phyloP scores from a whole-genome alignment of 441 rosid genomes.

The Raphanus hybrid region DNA sequence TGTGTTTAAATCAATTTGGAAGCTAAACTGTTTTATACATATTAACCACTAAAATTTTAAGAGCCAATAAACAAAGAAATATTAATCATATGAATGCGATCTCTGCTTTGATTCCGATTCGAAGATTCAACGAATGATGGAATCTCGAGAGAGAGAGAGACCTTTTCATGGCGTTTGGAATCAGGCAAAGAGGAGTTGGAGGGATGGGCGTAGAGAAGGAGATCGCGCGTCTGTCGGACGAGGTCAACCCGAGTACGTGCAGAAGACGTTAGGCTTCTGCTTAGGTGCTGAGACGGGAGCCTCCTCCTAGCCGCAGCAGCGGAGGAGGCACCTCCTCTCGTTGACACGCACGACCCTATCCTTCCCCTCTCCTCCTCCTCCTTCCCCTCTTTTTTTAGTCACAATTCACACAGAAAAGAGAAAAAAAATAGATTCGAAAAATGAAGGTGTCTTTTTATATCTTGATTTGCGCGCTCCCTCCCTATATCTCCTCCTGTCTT shows the following conservation, averaged over 20 bases:
- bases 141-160: slow-evolving; percentile 11
- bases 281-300: slow-evolving; percentile 49
- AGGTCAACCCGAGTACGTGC: slow-evolving; percentile 81
- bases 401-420: background rate
- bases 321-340: slow-evolving; percentile 48
- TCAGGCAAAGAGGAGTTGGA: slow-evolving; percentile 47
- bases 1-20: background rate
- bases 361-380: slow-evolving; percentile 23
- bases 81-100: background rate
- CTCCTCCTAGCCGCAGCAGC: slow-evolving; percentile 41
- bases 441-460: background rate
- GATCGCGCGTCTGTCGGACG: slow-evolving; percentile 91
- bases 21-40: background rate
- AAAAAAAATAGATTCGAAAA: background rate
- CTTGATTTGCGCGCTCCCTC: background rate
- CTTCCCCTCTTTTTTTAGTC: background rate
- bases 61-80: background rate
- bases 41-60: background rate
- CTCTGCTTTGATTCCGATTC: background rate
- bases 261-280: slow-evolving; percentile 33
- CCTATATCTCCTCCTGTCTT: slow-evolving; percentile 38
- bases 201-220: slow-evolving; percentile 62
- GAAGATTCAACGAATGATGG: background rate
- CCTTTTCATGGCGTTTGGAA: slow-evolving; percentile 91
- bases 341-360: slow-evolving; percentile 72